Conservation (phyloP, 139 green algal genomes). For the Mesostigma viride region DNA sequence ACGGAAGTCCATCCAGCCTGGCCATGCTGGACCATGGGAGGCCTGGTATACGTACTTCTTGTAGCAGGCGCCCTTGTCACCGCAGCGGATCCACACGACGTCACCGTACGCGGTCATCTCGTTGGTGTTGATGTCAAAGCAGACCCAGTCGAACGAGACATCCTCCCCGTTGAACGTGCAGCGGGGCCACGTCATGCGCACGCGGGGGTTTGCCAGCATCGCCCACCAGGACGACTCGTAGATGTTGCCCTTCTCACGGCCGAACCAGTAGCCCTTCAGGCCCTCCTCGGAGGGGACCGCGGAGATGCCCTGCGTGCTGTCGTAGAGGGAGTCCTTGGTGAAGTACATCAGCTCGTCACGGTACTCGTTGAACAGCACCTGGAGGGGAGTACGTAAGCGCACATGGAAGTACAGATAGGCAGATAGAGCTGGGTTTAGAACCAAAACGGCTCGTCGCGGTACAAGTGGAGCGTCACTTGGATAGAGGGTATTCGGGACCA, state of each 20-base stretch:
- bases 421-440: too few relatives aligned
- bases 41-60: too few relatives aligned
- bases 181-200: background rate
- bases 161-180: background rate
- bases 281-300: background rate
- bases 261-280: background rate
- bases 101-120: background rate
- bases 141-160: background rate
- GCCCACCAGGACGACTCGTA: background rate
- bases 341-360: constrained; percentile 2
- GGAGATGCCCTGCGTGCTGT: background rate
- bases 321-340: background rate
- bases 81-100: background rate
- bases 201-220: background rate
- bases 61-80: background rate
- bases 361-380: constrained; percentile 5
- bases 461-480: too few relatives aligned
- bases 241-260: background rate
- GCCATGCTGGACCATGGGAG: too few relatives aligned
- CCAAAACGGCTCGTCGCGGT: too few relatives aligned
- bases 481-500: too few relatives aligned
- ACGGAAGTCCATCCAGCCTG: too few relatives aligned
- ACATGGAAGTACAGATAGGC: too few relatives aligned
- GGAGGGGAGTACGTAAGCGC: too few relatives aligned
- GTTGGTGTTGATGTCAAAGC: constrained; percentile 1